Conservation (phyloP, 208 protist species). For the Leishmania braziliensis region DNA sequence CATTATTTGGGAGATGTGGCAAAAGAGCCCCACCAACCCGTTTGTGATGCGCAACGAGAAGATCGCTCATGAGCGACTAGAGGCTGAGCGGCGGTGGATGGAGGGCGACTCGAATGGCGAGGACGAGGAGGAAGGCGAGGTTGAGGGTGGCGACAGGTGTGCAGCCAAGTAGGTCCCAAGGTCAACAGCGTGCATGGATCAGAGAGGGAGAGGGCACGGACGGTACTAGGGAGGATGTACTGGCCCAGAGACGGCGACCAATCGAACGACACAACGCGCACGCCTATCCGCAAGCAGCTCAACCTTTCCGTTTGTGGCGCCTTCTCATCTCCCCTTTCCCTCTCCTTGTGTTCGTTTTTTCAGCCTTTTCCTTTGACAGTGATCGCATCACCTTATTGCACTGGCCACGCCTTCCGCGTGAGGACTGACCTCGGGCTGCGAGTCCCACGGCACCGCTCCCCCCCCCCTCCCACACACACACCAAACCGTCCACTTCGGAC, state of each 20-base stretch:
- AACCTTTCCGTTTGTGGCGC: neutral
- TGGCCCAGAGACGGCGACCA: neutral
- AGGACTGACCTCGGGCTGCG: neutral
- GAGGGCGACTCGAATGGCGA: constrained; percentile 54
- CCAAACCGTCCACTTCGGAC: neutral
- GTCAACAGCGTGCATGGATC: neutral
- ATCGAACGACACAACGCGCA: neutral
- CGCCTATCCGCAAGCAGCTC: neutral
- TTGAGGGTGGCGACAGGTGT: constrained; percentile 1
- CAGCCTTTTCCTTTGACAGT: neutral
- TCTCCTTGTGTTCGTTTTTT: neutral
- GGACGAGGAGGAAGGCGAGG: constrained; percentile 41
- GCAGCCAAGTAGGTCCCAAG: constrained; percentile 17
- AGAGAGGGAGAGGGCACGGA: neutral
- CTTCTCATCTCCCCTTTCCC: neutral
- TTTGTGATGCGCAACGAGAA: constrained; percentile 85
- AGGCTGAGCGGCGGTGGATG: constrained; percentile 80
- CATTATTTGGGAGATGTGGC: constrained; percentile 89
- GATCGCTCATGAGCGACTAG: constrained; percentile 56
- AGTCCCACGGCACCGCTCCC: neutral
- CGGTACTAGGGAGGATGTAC: neutral
- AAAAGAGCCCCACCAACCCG: constrained; percentile 78
- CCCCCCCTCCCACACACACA: neutral
- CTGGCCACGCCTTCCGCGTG: neutral
- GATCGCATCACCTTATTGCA: neutral